These are phyloP conservation scores for Pseudogymnoascus sp. DNA, from an alignment of 2,329 filamentous ascomycete genomes.

Conservation along the genomic window DNA sequence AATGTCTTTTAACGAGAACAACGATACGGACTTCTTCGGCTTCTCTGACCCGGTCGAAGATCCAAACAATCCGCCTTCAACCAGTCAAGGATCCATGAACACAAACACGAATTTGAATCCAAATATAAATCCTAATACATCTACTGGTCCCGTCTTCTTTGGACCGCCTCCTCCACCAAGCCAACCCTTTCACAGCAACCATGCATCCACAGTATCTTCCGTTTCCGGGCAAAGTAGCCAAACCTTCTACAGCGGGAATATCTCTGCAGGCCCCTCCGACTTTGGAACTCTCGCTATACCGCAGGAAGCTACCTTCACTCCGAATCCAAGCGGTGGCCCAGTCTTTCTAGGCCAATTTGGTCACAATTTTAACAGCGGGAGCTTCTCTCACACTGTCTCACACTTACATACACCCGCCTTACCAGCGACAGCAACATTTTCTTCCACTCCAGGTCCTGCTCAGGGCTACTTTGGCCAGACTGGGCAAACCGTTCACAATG, in stretches of 20 bases:
- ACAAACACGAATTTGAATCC: not conserved
- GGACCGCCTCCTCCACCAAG: not conserved
- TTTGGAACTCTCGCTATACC: not conserved
- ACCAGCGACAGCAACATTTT: not conserved
- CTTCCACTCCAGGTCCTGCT: not conserved
- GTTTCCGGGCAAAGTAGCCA: not conserved
- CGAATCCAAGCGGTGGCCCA: not conserved
- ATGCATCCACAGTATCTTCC: not conserved
- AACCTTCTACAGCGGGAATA: not conserved
- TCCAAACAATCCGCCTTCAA: not conserved
- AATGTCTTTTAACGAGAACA: not conserved
- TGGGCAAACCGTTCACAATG: not conserved
- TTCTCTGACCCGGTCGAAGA: not conserved
- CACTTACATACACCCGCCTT: not conserved
- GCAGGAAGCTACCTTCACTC: not conserved
- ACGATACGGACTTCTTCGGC: not conserved
- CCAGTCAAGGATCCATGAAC: not conserved
- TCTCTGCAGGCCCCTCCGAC: not conserved
- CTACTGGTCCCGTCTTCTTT: not conserved
- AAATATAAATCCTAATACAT: not conserved
- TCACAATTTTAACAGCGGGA: not conserved
- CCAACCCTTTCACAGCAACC: not conserved
- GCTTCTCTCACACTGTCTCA: not conserved
- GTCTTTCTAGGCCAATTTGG: not conserved
- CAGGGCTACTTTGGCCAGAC: not conserved